Percentiles rank a stretch among this genome's conserved stretches.
phyloP scores from a whole-genome alignment of 257 asterid genomes.

The Perilla frutescens region DNA sequence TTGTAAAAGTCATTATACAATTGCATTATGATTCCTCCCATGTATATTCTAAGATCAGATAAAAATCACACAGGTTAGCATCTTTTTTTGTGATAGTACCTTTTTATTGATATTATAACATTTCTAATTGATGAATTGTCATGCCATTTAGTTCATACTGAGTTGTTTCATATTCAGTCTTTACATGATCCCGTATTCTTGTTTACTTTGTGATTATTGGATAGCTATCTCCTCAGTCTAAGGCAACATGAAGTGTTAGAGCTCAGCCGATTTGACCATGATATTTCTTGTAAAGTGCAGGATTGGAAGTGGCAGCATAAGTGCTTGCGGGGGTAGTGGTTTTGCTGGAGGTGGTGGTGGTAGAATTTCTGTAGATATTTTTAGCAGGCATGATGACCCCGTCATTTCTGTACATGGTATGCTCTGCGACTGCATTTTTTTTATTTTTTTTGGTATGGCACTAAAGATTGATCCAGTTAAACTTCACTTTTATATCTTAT shows the following conservation, averaged over 20 bases:
- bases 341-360: conserved; percentile 99
- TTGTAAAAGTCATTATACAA: background rate
- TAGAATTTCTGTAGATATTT: conserved; percentile 88
- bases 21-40: conserved; percentile 1
- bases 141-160: background rate
- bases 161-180: too few species aligned
- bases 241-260: conserved; percentile 19
- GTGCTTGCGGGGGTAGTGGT: conserved; percentile 97
- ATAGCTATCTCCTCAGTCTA: background rate
- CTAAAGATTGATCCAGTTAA: conserved; percentile 34
- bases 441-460: too few species aligned
- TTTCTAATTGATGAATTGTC: conserved; percentile 15
- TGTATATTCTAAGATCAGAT: conserved; percentile 19
- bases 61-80: conserved; percentile 4
- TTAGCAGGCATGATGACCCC: conserved; percentile 97
- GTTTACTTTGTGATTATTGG: too few species aligned
- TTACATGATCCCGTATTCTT: conserved; percentile 9
- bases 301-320: conserved; percentile 82
- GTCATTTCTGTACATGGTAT: conserved; percentile 75
- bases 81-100: background rate
- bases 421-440: conserved; percentile 31
- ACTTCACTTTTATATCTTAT: conserved; percentile 34
- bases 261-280: conserved; percentile 28
- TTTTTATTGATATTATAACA: background rate
- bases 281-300: conserved; percentile 62